Evolutionary conservation across 1,284 basidiomycete species (phyloP).

Genomic region (Trichosporon coremiiforme): DNA sequence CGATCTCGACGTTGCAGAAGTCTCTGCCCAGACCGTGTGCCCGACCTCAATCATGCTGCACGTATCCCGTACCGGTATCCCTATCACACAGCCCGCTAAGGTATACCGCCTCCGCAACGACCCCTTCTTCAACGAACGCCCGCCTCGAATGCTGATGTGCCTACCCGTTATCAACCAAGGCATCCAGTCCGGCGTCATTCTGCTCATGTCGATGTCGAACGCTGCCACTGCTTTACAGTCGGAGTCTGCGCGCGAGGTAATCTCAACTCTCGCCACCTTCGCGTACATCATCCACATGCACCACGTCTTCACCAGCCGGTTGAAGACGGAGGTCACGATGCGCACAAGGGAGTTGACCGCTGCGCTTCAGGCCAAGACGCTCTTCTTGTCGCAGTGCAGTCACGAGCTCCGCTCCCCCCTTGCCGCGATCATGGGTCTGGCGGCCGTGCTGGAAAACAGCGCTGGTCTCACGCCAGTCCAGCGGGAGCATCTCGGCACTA

Average conservation of each 20-base stretch:
- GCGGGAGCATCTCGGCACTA: constrained; percentile 57
- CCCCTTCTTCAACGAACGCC: constrained; percentile 39
- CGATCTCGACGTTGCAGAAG: constrained; percentile 39
- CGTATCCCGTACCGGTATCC: constrained; percentile 40
- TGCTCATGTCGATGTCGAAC: constrained; percentile 39
- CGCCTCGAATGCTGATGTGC: constrained; percentile 39
- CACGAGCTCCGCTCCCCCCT: constrained; percentile 59
- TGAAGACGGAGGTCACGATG: constrained; percentile 41
- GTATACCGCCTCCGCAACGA: constrained; percentile 36
- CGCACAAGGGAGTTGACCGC: constrained; percentile 41
- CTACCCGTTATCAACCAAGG: constrained; percentile 47
- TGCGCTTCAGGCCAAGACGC: constrained; percentile 45
- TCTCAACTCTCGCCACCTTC: constrained; percentile 43
- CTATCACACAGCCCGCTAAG: constrained; percentile 34
- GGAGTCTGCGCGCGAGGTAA: constrained; percentile 36
- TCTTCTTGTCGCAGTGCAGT: constrained; percentile 50
- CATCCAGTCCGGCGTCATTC: constrained; percentile 39
- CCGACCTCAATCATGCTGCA: constrained; percentile 45
- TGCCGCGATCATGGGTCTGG: constrained; percentile 52
- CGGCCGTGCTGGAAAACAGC: constrained; percentile 53
- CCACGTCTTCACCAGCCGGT: constrained; percentile 39
- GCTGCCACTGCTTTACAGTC: constrained; percentile 34
- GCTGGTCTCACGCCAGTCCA: constrained; percentile 53
- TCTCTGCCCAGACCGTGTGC: constrained; percentile 34
- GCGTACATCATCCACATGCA: constrained; percentile 42